Conservation (phyloP, 768 basidiomycete species). For the Hericium alpestre region DNA sequence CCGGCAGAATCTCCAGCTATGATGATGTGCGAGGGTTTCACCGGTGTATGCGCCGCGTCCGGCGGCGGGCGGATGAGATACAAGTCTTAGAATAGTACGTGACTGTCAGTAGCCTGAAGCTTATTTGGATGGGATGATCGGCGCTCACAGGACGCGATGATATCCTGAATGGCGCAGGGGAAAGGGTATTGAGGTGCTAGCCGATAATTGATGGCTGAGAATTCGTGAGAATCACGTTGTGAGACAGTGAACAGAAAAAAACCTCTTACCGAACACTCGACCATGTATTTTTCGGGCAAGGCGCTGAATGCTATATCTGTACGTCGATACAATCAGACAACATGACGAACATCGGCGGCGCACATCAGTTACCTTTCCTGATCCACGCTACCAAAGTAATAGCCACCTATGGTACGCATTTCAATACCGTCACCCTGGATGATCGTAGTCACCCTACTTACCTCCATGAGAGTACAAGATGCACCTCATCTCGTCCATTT, state of each 20-base stretch:
- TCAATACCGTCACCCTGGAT: not conserved
- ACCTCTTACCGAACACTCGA: conserved; percentile 60
- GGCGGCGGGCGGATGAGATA: conserved; percentile 85
- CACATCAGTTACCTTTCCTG: conserved; percentile 45
- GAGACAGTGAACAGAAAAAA: not conserved
- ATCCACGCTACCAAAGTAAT: conserved; percentile 74
- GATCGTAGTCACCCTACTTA: conserved; percentile 17
- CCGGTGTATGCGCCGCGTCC: conserved; percentile 63
- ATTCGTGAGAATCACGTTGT: conserved; percentile 4
- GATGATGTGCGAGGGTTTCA: conserved; percentile 74
- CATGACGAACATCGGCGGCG: not conserved
- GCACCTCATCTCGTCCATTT: conserved; percentile 79
- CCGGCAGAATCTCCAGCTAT: conserved; percentile 91
- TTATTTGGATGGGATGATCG: not conserved
- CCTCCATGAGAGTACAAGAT: conserved; percentile 78
- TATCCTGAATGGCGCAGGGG: conserved; percentile 85
- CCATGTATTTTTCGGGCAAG: conserved; percentile 90
- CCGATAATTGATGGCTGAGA: conserved; percentile 64
- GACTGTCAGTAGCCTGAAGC: not conserved
- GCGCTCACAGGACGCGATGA: conserved; percentile 70
- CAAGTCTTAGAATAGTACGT: conserved; percentile 43
- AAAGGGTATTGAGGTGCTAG: conserved; percentile 97
- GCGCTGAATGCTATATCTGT: conserved; percentile 66
- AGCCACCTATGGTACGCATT: conserved; percentile 47
- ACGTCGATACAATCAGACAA: not conserved